Base-by-base conservation (phyloP, 148 eudicot genomes). In the Vaccinium darrowii region DNA sequence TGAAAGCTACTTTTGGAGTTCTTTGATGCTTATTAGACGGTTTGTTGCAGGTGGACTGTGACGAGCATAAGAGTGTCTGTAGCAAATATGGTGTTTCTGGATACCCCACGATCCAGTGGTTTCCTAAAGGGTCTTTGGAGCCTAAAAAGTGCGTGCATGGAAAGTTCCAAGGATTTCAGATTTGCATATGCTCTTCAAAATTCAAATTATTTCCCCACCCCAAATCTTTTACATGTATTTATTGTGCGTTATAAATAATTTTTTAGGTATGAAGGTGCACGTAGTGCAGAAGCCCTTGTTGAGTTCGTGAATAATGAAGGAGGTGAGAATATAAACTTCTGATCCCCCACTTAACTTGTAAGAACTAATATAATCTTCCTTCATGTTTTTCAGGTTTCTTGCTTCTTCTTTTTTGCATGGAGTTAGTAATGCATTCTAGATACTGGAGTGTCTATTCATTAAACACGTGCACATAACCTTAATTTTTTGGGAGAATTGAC, bases 31-130 rank as follows among this genome's bases (percentile, higher is more conserved):
- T 39, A 23, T 73, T 81, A 67, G 13, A 78, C 83, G 36, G 49
- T 54, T 86, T 85, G 75, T 58, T 85, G 72, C 87, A 97, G 99
- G 98, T 97, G 76, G 99, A 97, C 77, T 97, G 99, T 90, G 99
- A 97, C 88, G 98, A 93, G 54, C 98, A 97, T 14, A 97, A 97
- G 87, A 84, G 85, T 71, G 75, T 95, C 67, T 97, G 99, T 79
- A 82, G 93, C 89, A 97, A 97, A 86, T 97, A 83, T 87, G 99
- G 93, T 36, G 99, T 97, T 80, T 86, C 92, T 82, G 99, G 99
- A 50, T 97, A 97, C 85, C 99, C 99, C 84, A 95, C 99, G 51
- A 85, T 97, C 81, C 93, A 97, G 82, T 97, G 99, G 99, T 97
- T 97, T 88, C 98, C 98, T 65, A 97, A 97, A 88, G 98, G 98